These are phyloP conservation scores for Inosperma sp. DNA, from an alignment of 768 basidiomycete species.

Conservation along the genomic window DNA sequence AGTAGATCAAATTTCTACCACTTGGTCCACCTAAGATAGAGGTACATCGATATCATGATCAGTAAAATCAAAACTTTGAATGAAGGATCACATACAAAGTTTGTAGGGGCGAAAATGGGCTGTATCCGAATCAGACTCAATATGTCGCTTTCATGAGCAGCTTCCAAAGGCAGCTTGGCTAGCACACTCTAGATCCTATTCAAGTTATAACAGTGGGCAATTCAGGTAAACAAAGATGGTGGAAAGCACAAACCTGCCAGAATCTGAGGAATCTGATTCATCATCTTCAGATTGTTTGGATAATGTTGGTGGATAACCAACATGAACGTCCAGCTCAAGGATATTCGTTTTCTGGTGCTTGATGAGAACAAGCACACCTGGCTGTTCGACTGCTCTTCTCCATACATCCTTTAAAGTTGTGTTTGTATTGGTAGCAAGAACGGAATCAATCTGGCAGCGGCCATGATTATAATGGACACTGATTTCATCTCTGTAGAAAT, in stretches of 20 bases:
- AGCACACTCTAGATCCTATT: too few relatives aligned
- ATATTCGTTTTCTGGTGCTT: neutral
- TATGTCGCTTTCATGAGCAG: neutral
- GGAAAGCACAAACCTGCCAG: neutral
- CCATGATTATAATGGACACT: neutral
- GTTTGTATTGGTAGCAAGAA: neutral
- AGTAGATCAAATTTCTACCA: neutral
- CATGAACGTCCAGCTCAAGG: neutral
- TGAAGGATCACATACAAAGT: neutral
- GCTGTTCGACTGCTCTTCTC: neutral
- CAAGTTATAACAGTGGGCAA: neutral
- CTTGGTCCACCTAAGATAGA: neutral
- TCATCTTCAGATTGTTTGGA: neutral
- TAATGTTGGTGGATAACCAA: neutral
- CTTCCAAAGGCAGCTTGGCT: too few relatives aligned
- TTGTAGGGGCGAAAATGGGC: neutral
- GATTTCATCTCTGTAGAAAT: too few relatives aligned
- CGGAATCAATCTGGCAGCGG: neutral
- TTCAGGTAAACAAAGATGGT: neutral
- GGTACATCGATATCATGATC: neutral
- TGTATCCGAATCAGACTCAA: neutral
- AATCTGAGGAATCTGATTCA: conserved; percentile 3
- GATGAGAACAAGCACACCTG: neutral
- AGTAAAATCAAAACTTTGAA: too few relatives aligned
- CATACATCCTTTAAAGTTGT: neutral